These are phyloP conservation scores for Trametes sanguinea DNA, from an alignment of 768 basidiomycete genomes.

Conservation along the genomic window DNA sequence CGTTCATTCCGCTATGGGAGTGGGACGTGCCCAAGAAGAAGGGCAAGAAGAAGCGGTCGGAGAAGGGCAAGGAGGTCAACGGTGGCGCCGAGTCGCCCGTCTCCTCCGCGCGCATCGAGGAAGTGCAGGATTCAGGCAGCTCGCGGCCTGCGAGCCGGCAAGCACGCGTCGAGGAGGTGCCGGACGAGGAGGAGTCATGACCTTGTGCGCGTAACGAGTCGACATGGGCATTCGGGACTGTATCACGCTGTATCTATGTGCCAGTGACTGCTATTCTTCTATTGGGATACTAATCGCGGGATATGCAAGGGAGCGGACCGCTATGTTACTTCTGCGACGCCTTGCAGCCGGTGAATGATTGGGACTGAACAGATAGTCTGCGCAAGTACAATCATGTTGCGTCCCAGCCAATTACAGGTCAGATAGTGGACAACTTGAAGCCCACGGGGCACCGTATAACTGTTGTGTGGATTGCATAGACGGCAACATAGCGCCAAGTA, in stretches of 20 bases:
- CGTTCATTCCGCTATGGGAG: slow-evolving; percentile 95
- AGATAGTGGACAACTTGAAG: no score
- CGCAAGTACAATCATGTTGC: no score
- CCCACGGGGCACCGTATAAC: no score
- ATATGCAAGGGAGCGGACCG: neutral
- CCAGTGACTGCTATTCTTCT: slow-evolving; percentile 14
- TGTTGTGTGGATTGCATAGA: no score
- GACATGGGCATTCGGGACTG: neutral
- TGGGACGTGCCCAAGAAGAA: slow-evolving; percentile 85
- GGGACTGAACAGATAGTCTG: no score
- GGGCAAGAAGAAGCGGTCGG: slow-evolving; percentile 64
- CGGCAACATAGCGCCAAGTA: no score
- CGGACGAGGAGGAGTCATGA: slow-evolving; percentile 36
- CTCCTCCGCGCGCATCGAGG: slow-evolving; percentile 24
- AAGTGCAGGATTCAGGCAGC: slow-evolving; percentile 30
- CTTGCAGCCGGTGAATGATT: neutral
- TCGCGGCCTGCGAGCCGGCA: slow-evolving; percentile 36
- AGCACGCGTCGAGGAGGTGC: slow-evolving; percentile 36
- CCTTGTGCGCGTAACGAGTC: neutral
- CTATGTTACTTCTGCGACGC: neutral
- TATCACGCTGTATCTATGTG: slow-evolving; percentile 26
- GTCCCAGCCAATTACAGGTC: no score
- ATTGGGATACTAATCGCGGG: slow-evolving; percentile 9
- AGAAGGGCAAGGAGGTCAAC: slow-evolving; percentile 40
- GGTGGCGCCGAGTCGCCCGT: slow-evolving; percentile 16